These are phyloP conservation scores for Nissolia schottii DNA, from an alignment of 306 rosid genomes.

Conservation along the genomic window DNA sequence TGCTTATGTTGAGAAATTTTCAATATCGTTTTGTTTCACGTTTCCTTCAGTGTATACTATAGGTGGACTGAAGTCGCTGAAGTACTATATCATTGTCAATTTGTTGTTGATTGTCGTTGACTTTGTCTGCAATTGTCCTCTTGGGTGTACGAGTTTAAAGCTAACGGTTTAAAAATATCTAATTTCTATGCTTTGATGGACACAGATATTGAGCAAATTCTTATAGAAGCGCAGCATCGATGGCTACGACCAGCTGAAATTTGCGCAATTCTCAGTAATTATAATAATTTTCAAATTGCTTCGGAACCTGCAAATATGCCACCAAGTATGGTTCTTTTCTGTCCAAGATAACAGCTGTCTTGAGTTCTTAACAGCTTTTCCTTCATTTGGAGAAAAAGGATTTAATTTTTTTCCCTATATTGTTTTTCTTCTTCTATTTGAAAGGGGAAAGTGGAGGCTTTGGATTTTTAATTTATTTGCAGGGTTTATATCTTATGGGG, in stretches of 20 bases:
- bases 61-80: background rate
- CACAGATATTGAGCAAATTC: constrained; percentile 62
- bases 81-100: background rate
- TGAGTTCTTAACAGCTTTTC: background rate
- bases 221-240: constrained; percentile 72
- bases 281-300: constrained; percentile 44
- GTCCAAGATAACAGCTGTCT: background rate
- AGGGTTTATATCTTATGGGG: background rate
- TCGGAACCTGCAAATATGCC: constrained; percentile 68
- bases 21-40: background rate
- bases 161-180: background rate
- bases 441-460: background rate
- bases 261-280: constrained; percentile 73
- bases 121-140: background rate
- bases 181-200: constrained; percentile 24
- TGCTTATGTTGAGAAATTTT: background rate
- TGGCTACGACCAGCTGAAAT: constrained; percentile 93
- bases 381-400: background rate
- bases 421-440: background rate
- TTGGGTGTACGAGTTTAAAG: background rate
- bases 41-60: background rate
- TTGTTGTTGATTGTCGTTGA: background rate
- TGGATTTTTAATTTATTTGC: background rate
- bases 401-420: background rate
- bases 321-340: constrained; percentile 49